Evolutionary conservation across 805 yeast genomes (phyloP).

Genomic region (Wickerhamomyces ciferrii): DNA sequence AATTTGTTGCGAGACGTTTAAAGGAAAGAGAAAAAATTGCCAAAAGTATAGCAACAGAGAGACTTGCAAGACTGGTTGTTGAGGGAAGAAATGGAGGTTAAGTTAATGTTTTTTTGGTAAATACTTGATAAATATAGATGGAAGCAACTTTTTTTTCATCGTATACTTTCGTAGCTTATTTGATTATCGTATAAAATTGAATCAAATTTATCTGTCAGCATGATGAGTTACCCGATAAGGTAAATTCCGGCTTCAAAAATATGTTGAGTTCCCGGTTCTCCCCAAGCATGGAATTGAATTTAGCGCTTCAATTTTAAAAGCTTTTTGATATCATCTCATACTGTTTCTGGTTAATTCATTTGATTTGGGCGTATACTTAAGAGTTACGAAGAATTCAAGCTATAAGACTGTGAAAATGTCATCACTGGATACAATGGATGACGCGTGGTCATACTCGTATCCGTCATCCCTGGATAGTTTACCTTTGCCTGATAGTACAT

Average conservation of each 20-base stretch:
- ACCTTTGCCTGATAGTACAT: not conserved
- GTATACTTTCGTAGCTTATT: too few species aligned
- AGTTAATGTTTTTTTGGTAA: too few species aligned
- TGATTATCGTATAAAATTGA: not conserved
- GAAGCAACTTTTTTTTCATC: too few species aligned
- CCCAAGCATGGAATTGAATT: not conserved
- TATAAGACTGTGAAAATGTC: too few species aligned
- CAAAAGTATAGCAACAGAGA: conserved; percentile 27
- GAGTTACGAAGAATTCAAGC: too few species aligned
- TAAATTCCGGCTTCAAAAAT: not conserved
- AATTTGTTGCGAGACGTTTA: conserved; percentile 53
- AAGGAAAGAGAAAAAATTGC: conserved; percentile 50
- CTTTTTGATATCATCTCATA: not conserved
- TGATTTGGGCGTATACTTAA: too few species aligned
- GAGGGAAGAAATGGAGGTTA: conserved; percentile 2
- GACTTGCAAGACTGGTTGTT: conserved; percentile 21
- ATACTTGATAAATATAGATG: too few species aligned
- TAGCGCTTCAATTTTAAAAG: not conserved
- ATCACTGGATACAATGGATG: not conserved
- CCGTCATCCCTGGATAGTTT: not conserved
- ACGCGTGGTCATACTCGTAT: conserved; percentile 1
- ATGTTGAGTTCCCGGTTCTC: not conserved
- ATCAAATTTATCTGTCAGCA: not conserved
- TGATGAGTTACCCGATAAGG: not conserved
- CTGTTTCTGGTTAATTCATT: too few species aligned